Conservation (phyloP, 129 eudicot species). For the Chrysanthemum seticuspe region DNA sequence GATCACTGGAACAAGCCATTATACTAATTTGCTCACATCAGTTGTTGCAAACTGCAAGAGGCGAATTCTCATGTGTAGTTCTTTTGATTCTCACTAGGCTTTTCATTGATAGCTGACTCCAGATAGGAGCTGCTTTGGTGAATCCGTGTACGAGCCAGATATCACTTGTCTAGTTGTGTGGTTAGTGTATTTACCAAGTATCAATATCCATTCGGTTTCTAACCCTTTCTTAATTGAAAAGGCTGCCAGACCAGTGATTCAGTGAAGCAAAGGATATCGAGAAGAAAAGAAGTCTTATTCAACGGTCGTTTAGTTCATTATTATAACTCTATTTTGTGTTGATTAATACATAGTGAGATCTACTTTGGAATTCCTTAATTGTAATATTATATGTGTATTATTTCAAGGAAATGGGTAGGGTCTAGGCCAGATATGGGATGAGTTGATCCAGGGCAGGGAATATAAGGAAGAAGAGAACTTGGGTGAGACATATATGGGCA, state of each 20-base stretch:
- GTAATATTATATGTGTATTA: not conserved
- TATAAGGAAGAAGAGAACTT: not conserved
- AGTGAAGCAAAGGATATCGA: not conserved
- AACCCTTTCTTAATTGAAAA: not conserved
- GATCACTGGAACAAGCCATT: not conserved
- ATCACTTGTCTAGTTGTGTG: not conserved
- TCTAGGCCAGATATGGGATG: conserved; percentile 10
- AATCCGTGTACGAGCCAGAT: not conserved
- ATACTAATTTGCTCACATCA: not conserved
- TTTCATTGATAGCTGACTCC: not conserved
- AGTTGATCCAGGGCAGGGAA: conserved; percentile 3
- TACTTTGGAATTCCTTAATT: not conserved
- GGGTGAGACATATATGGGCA: not conserved
- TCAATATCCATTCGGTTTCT: not conserved
- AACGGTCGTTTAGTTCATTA: not conserved
- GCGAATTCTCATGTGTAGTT: not conserved
- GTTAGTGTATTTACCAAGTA: not conserved
- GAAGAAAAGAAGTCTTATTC: not conserved
- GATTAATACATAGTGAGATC: not conserved
- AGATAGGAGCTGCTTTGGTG: not conserved
- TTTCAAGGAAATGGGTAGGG: not conserved
- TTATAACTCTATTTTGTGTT: not conserved
- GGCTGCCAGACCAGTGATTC: no score
- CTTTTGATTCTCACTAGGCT: not conserved
- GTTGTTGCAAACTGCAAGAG: not conserved